Conservation (phyloP, 1,284 basidiomycete genomes). For the Ganoderma multipileum region DNA sequence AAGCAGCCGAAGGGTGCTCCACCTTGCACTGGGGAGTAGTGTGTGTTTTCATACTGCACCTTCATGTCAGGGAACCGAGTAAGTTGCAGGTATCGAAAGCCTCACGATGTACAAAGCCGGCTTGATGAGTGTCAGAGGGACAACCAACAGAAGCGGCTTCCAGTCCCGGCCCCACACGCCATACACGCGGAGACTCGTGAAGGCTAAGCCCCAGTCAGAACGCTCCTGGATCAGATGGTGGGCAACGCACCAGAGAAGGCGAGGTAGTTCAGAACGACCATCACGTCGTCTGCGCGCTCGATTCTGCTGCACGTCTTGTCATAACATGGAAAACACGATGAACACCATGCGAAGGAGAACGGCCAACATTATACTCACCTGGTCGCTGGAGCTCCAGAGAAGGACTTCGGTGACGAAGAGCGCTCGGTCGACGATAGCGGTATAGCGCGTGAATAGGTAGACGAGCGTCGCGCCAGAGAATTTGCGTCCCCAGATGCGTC, state of each 20-base stretch:
- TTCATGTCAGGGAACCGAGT: not conserved
- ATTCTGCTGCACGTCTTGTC: not conserved
- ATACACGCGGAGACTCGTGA: constrained; percentile 2
- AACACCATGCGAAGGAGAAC: too few species aligned
- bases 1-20: not conserved
- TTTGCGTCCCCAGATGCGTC: constrained; percentile 23
- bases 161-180: not conserved
- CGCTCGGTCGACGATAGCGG: constrained; percentile 15
- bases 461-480: constrained; percentile 26
- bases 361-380: not conserved
- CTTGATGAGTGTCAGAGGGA: constrained; percentile 7
- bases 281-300: not conserved
- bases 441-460: constrained; percentile 30
- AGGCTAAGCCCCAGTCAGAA: not conserved
- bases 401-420: constrained; percentile 7
- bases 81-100: not conserved
- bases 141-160: constrained; percentile 3
- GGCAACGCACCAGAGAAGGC: constrained; percentile 4
- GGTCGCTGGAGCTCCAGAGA: constrained; percentile 1
- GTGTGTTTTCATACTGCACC: not conserved
- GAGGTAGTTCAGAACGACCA: constrained; percentile 2
- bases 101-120: not conserved
- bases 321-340: too few species aligned
- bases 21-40: not conserved
- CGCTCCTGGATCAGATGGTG: too few species aligned